Evolutionary conservation across 2,329 filamentous ascomycete species (phyloP).

Genomic region (Blumeriella jaapii): DNA sequence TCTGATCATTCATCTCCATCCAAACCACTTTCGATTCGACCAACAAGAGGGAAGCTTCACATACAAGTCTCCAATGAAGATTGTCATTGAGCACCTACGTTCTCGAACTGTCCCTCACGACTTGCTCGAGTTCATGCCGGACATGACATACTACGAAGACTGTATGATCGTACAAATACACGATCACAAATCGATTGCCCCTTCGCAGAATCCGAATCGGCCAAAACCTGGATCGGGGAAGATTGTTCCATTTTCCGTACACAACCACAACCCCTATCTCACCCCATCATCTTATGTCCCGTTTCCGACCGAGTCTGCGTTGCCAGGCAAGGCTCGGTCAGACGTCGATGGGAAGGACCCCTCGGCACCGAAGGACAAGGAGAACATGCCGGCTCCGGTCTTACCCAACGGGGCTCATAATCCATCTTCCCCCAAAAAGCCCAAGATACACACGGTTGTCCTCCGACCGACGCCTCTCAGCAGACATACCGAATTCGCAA

Average conservation of each 20-base stretch:
- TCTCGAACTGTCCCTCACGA: constrained; percentile 78
- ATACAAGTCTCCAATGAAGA: constrained; percentile 85
- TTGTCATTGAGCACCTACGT: constrained; percentile 64
- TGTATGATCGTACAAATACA: constrained; percentile 92
- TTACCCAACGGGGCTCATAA: constrained; percentile 34
- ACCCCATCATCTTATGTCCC: constrained; percentile 80
- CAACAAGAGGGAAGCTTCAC: constrained; percentile 85
- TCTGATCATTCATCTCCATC: constrained; percentile 73
- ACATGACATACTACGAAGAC: constrained; percentile 81
- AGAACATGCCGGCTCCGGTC: constrained; percentile 43
- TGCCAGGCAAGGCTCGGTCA: constrained; percentile 26
- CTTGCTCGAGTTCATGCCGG: constrained; percentile 65
- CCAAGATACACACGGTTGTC: constrained; percentile 65
- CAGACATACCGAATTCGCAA: constrained; percentile 60
- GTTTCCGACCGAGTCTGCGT: constrained; percentile 46
- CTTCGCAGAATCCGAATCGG: constrained; percentile 46
- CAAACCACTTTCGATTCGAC: constrained; percentile 83
- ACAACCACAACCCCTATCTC: constrained; percentile 83
- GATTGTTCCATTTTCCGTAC: constrained; percentile 66
- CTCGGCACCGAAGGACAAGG: constrained; percentile 40
- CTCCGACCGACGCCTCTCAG: constrained; percentile 74
- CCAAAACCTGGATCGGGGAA: constrained; percentile 47
- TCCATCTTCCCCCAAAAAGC: constrained; percentile 36
- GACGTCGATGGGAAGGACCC: constrained; percentile 21
- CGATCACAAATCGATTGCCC: constrained; percentile 62